Base-by-base conservation (phyloP, 2,329 filamentous ascomycete genomes). In the Fusarium pininemorale region DNA sequence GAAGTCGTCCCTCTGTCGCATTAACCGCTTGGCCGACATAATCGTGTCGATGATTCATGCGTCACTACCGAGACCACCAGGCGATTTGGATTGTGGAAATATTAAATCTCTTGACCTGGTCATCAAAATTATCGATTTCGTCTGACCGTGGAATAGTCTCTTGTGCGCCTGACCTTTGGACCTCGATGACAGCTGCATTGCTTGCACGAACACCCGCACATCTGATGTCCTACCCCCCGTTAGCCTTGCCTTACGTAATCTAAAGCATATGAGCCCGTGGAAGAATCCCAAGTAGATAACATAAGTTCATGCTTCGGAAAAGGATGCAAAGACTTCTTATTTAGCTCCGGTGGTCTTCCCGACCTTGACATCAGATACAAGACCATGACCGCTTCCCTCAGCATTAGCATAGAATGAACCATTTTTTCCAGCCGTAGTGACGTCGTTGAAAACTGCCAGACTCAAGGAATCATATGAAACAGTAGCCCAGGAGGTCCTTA, bases 21-120 rank as follows among this genome's bases (percentile, higher is more conserved):
- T 20, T 11, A 7, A 5, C n/a, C 11, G 0, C 5, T 53, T 3
- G 2, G 10, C 3, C 5, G n/a, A 22, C 18, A 12, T 14, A 26
- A 8, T 12, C n/a, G 9, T 16, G 5, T 12, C 32, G 18, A 20
- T 24, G 13, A 11, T 53, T 20, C 16, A 15, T 20, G 48, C 12
- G 18, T 20, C 5, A 20, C n/a, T 10, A 37, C 48, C 8, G 12
- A 35, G 8, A 20, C 16, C 7, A 20, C 15, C n/a, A 24, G 12
- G 8, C 22, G 15, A 18, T 10, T 35, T 20, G 24, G 9, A 14
- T 14, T 7, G 24, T 26, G 44, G 10, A 9, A 20, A 26, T 26
- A 26, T 47, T 20, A 3, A 26, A 14, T 47, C 18, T 20, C 8
- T 14, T 20, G 12, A 47, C 8, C 24, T 20, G 12, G 12, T 4